A percentile compares a stretch with the other conserved stretches of the same genome.
Evolutionary conservation across 2,329 filamentous ascomycete genomes (phyloP).

Genomic region (Colletotrichum camelliae): DNA sequence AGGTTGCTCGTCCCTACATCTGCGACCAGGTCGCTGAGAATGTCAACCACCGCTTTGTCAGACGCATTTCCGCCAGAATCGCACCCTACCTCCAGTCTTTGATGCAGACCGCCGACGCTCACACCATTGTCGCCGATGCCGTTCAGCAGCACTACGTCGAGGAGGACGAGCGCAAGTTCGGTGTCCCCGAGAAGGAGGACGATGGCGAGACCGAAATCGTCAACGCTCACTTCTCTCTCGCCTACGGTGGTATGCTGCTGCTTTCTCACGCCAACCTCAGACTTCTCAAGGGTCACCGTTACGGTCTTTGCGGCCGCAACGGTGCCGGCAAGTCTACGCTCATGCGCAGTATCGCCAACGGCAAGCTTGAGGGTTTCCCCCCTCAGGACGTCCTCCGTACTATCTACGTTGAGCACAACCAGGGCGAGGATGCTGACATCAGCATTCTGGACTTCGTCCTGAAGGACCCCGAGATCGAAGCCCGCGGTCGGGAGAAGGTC

Average conservation of each 20-base stretch:
- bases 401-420: slow-evolving; percentile 99
- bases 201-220: slow-evolving; percentile 96
- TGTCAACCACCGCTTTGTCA: slow-evolving; percentile 80
- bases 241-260: slow-evolving; percentile 96
- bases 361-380: slow-evolving; percentile 97
- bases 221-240: slow-evolving; percentile 96
- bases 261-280: slow-evolving; percentile 95
- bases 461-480: slow-evolving; percentile 86
- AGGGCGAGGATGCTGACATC: slow-evolving; percentile 95
- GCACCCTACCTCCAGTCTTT: slow-evolving; percentile 78
- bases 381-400: slow-evolving; percentile 90
- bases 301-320: slow-evolving; percentile 95
- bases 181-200: slow-evolving; percentile 83
- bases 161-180: slow-evolving; percentile 88
- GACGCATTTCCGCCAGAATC: slow-evolving; percentile 73
- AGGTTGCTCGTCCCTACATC: slow-evolving; percentile 75
- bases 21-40: slow-evolving; percentile 86
- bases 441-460: slow-evolving; percentile 92
- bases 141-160: slow-evolving; percentile 81
- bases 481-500: slow-evolving; percentile 81
- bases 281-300: slow-evolving; percentile 94
- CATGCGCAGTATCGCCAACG: slow-evolving; percentile 94
- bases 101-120: slow-evolving; percentile 64
- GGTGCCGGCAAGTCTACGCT: slow-evolving; percentile 98
- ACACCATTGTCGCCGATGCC: slow-evolving; percentile 69